phyloP scores from a whole-genome alignment of 2,329 filamentous ascomycete genomes.

The Alternaria novae-zelandiae region DNA sequence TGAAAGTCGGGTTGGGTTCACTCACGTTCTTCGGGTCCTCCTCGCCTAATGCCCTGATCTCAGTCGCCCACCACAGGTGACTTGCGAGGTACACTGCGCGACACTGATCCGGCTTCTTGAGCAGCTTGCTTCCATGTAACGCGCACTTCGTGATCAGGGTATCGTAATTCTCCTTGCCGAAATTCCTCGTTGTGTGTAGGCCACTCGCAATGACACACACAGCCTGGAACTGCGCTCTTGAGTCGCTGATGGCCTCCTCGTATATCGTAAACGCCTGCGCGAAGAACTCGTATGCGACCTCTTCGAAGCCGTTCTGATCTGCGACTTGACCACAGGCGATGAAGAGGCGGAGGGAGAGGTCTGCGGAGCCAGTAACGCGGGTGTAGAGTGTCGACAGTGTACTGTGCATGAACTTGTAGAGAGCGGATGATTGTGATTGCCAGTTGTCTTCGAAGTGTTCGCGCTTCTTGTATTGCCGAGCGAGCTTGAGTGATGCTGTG shows the following conservation, averaged over 20 bases:
- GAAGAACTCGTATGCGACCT: slow-evolving; percentile 97
- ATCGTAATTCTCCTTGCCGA: slow-evolving; percentile 97
- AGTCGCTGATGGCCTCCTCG: slow-evolving; percentile 94
- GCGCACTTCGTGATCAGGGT: slow-evolving; percentile 98
- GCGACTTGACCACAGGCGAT: slow-evolving; percentile 91
- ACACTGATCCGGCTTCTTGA: slow-evolving; percentile 98
- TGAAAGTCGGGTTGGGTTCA: slow-evolving; percentile 15
- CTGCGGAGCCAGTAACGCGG: slow-evolving; percentile 83
- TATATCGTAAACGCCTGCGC: slow-evolving; percentile 98
- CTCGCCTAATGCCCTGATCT: slow-evolving; percentile 76
- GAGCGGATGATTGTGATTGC: slow-evolving; percentile 74
- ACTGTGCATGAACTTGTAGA: slow-evolving; percentile 96
- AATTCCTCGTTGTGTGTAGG: slow-evolving; percentile 85
- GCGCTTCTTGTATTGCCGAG: slow-evolving; percentile 83
- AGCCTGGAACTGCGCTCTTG: slow-evolving; percentile 95
- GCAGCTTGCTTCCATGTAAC: slow-evolving; percentile 91
- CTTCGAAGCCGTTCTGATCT: slow-evolving; percentile 89
- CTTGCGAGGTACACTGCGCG: slow-evolving; percentile 95
- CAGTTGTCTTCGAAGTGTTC: slow-evolving; percentile 86
- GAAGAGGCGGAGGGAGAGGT: slow-evolving; percentile 88
- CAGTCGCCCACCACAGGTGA: slow-evolving; percentile 97
- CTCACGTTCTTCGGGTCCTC: slow-evolving; percentile 80
- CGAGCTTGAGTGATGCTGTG: slow-evolving; percentile 87
- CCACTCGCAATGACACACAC: slow-evolving; percentile 93
- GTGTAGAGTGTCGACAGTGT: slow-evolving; percentile 86